Base-by-base conservation (phyloP, 1,139 yeast genomes). In the Geotrichum australiense region DNA sequence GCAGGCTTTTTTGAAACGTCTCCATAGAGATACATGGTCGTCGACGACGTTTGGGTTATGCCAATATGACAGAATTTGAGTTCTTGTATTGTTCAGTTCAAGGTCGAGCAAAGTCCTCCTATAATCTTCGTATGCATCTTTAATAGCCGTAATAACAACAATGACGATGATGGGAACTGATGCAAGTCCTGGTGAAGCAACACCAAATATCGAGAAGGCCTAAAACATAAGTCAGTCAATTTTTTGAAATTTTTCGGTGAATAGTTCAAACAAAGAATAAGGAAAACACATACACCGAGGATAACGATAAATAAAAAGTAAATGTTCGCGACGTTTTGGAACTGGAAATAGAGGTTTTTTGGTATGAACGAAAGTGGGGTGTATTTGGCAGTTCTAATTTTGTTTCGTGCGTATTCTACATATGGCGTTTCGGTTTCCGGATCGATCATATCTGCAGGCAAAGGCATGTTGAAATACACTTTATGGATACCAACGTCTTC, bases 121-220 rank as follows among this genome's bases (percentile, higher is more conserved):
- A 45, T 86, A 89, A 64, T 91, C 98, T 63, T 91, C 98, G 50
- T 91, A 70, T 1, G 94, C 96, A 65, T 91, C 98, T 60, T 89
- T 89, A 49, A 84, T 66, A 12, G 94, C 96, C 1, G 97, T 91
- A 45, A 91, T 73, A 44, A 73, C 67, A 30, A 91, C 94, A 68
- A 91, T 89, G 41, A 86, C 96, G 62, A 89, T 83, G 61, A 91
- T 76, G 2, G 98, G 98, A 33, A 87, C 96, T 1, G 95, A 89
- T 5, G 93, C 82, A 52, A 91, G 65, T 1, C 87, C 96, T 1
- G 97, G 96, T 48, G 75, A 78, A 16, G 84, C 76, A 26, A 89
- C 96, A 52, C 98, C 98, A 61, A 91, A 91, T 43, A 91, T 80
- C 50, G 82, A 76, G 65, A 91, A 86, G 18, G 65, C 56, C 51